Evolutionary conservation across 768 basidiomycete genomes (phyloP).

Genomic region (Mycena maculata): DNA sequence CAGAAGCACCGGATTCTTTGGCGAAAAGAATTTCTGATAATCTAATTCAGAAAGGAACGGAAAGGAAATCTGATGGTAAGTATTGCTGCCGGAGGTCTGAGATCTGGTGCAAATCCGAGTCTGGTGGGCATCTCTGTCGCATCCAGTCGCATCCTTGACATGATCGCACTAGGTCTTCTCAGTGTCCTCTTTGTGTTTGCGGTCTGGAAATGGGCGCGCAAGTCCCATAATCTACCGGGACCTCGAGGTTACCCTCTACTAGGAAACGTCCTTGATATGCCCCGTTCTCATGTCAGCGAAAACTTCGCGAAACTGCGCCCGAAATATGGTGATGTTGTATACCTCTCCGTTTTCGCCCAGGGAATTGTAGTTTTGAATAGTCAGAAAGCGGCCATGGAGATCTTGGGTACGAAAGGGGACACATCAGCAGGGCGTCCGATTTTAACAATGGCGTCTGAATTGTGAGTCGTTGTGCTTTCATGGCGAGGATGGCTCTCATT

Average conservation of each 20-base stretch:
- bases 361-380: background rate
- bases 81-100: too few species aligned
- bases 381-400: slow-evolving; percentile 1
- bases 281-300: slow-evolving; percentile 3
- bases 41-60: too few species aligned
- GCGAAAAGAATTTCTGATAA: too few species aligned
- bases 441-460: slow-evolving; percentile 1
- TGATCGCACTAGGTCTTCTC: background rate
- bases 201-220: background rate
- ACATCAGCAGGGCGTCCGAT: background rate
- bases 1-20: too few species aligned
- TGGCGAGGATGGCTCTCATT: background rate
- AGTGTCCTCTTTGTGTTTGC: background rate
- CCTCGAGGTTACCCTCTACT: background rate
- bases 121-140: too few species aligned
- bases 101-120: too few species aligned
- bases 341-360: background rate
- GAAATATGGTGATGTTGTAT: slow-evolving; percentile 1
- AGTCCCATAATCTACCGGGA: background rate
- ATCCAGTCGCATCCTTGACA: too few species aligned
- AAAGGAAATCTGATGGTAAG: too few species aligned
- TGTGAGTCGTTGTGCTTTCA: background rate
- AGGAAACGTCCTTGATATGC: slow-evolving; percentile 1
- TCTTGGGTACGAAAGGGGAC: background rate
- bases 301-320: background rate